Percentiles rank a stretch among this genome's conserved stretches.
Evolutionary conservation across 768 basidiomycete species (phyloP).

Genomic region (Lactifluus subvellereus): DNA sequence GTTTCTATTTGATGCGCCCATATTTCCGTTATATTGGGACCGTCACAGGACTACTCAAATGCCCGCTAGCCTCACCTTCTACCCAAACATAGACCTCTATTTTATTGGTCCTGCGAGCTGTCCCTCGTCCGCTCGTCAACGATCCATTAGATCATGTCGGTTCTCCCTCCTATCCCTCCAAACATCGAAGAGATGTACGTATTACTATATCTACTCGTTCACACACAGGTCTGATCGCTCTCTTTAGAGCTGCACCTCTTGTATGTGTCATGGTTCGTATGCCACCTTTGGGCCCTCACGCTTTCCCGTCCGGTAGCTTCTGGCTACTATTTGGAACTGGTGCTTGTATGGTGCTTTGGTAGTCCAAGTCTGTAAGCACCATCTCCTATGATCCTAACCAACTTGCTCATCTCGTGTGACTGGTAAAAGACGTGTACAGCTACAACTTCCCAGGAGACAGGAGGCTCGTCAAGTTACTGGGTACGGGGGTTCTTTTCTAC

Average conservation of each 20-base stretch:
- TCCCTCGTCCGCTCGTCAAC: background rate
- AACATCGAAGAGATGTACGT: background rate
- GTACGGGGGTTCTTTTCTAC: background rate
- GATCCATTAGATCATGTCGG: background rate
- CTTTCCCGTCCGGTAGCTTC: background rate
- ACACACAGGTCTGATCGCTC: background rate
- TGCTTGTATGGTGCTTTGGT: slow-evolving; percentile 28
- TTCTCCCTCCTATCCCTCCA: background rate
- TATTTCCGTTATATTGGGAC: background rate
- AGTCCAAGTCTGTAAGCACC: slow-evolving; percentile 30
- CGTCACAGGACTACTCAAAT: background rate
- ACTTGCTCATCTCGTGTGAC: background rate
- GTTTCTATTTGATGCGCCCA: background rate
- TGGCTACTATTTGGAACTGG: slow-evolving; percentile 26
- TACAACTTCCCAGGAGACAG: slow-evolving; percentile 13
- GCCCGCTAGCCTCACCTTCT: background rate
- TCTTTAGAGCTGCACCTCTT: slow-evolving; percentile 6
- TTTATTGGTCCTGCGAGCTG: no score
- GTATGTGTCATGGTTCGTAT: background rate
- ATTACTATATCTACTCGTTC: background rate
- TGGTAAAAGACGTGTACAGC: slow-evolving; percentile 12
- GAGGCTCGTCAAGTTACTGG: background rate
- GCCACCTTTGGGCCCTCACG: background rate
- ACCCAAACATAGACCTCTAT: background rate
- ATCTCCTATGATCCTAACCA: background rate